Conservation (phyloP, 805 yeast species). For the Nakazawaea populi region DNA sequence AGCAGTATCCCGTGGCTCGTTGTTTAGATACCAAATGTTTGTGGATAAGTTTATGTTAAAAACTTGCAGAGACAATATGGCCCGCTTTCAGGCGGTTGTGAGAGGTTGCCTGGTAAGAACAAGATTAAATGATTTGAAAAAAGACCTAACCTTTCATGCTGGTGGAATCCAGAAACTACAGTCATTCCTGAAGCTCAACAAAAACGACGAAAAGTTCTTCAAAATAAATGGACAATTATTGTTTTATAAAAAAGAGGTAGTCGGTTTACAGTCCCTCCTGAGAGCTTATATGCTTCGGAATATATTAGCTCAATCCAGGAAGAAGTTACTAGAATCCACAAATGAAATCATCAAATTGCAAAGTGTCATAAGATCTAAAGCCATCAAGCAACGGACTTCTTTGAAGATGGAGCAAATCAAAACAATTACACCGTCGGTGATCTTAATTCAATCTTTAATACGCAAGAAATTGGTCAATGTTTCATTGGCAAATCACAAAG, state of each 20-base stretch:
- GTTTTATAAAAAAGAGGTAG: slow-evolving; percentile 17
- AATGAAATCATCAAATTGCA: slow-evolving; percentile 29
- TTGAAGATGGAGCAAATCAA: slow-evolving; percentile 9
- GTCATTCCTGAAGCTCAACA: slow-evolving; percentile 27
- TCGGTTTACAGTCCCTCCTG: slow-evolving; percentile 27
- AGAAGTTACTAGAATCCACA: slow-evolving; percentile 14
- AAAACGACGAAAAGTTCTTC: slow-evolving; percentile 16
- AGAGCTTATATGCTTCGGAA: slow-evolving; percentile 26
- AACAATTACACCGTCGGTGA: slow-evolving; percentile 13
- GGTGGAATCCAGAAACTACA: slow-evolving; percentile 33
- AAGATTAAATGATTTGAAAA: slow-evolving; percentile 17
- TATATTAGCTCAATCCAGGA: slow-evolving; percentile 14
- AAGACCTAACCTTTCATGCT: slow-evolving; percentile 14
- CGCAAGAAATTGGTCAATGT: slow-evolving; percentile 26
- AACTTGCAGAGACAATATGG: slow-evolving; percentile 46
- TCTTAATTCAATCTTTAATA: slow-evolving; percentile 28
- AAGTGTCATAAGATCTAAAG: slow-evolving; percentile 34
- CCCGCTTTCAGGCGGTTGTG: slow-evolving; percentile 40
- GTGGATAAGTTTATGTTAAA: slow-evolving; percentile 57
- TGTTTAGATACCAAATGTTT: slow-evolving; percentile 56
- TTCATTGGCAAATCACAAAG: not conserved
- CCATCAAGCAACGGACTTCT: slow-evolving; percentile 1
- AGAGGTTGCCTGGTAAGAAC: slow-evolving; percentile 40
- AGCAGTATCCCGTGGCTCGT: slow-evolving; percentile 64
- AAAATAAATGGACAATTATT: slow-evolving; percentile 14